Conservation (phyloP, 768 basidiomycete species). For the Hericium coralloides region DNA sequence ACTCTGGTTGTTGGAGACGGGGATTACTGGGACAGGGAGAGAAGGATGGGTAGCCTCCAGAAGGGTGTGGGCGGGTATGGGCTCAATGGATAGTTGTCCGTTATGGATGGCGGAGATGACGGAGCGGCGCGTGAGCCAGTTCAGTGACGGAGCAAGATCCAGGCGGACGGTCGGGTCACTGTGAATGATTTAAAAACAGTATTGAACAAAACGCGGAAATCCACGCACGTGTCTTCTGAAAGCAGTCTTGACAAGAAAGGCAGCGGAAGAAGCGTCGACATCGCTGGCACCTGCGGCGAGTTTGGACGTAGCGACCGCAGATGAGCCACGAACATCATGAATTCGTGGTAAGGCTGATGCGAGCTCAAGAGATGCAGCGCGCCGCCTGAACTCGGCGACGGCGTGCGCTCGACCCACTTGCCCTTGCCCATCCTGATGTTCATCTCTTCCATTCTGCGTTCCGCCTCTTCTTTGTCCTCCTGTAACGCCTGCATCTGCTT, state of each 20-base stretch:
- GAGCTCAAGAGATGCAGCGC: conserved; percentile 46
- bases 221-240: conserved; percentile 77
- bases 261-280: conserved; percentile 66
- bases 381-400: conserved; percentile 16
- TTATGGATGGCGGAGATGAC: conserved; percentile 79
- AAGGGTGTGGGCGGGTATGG: conserved; percentile 55
- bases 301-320: conserved; percentile 61
- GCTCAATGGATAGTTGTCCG: conserved; percentile 85
- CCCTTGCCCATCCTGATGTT: conserved; percentile 53
- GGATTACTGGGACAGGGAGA: conserved; percentile 21
- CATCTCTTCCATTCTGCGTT: conserved; percentile 42
- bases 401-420: conserved; percentile 48
- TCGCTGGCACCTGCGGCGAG: conserved; percentile 50
- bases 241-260: conserved; percentile 73
- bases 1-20: conserved; percentile 35
- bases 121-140: conserved; percentile 85
- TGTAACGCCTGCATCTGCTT: conserved; percentile 72
- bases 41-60: conserved; percentile 41
- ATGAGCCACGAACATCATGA: conserved; percentile 67
- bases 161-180: conserved; percentile 91
- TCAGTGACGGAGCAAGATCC: conserved; percentile 88
- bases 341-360: conserved; percentile 77
- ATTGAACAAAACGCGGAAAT: conserved; percentile 8
- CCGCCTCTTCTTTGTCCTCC: conserved; percentile 55
- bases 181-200: conserved; percentile 11